Conservation (phyloP, 805 yeast species). For the Ogataea chonburiensis region DNA sequence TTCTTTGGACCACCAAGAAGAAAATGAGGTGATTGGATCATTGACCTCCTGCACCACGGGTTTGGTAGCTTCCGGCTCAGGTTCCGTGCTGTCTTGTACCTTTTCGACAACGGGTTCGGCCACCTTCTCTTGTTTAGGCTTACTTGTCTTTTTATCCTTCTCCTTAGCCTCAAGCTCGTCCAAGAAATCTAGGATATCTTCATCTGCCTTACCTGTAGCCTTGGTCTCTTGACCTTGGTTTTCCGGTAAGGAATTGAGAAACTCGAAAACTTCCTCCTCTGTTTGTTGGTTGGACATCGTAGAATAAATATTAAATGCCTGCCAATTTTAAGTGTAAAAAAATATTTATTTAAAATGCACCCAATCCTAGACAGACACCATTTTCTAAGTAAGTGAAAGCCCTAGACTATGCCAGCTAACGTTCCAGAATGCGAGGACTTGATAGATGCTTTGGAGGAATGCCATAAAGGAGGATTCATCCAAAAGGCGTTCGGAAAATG, state of each 20-base stretch:
- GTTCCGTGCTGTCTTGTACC: neutral
- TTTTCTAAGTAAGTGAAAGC: slow-evolving; percentile 29
- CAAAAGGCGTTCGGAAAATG: slow-evolving; percentile 79
- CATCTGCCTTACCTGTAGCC: slow-evolving; percentile 40
- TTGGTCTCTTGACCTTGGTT: slow-evolving; percentile 24
- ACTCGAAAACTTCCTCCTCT: slow-evolving; percentile 73
- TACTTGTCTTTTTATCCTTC: slow-evolving; percentile 30
- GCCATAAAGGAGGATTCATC: slow-evolving; percentile 71
- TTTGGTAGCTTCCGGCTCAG: neutral
- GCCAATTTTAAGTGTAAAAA: slow-evolving; percentile 6
- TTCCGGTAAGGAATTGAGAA: slow-evolving; percentile 77
- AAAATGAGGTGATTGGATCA: slow-evolving; percentile 64
- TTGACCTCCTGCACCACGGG: slow-evolving; percentile 21
- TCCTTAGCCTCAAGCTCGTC: slow-evolving; percentile 73
- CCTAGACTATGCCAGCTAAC: neutral
- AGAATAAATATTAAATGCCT: neutral
- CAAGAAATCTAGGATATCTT: slow-evolving; percentile 53
- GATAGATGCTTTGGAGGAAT: slow-evolving; percentile 84
- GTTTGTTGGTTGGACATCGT: slow-evolving; percentile 29
- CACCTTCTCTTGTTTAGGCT: slow-evolving; percentile 12
- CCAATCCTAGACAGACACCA: slow-evolving; percentile 33
- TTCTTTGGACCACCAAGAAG: slow-evolving; percentile 73
- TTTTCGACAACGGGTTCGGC: slow-evolving; percentile 1
- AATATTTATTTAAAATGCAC: slow-evolving; percentile 26
- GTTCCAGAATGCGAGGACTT: slow-evolving; percentile 67